Percentiles rank a stretch among this genome's conserved stretches.
Evolutionary conservation across 169 alveolate species (phyloP).

Genomic region (Neospora caninum): DNA sequence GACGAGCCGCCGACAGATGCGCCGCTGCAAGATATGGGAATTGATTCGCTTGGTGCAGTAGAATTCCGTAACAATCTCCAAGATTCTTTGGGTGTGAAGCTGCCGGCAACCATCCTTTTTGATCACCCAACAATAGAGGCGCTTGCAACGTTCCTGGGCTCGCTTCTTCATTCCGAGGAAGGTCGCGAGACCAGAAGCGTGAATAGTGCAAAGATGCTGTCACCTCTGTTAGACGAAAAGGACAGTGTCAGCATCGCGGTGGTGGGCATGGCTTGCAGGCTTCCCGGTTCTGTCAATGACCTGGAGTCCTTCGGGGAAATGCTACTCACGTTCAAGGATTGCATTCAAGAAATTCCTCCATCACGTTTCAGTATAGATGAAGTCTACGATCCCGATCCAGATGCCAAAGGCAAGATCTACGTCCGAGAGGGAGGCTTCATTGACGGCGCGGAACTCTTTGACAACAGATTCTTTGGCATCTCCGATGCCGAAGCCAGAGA

Average conservation of each 20-base stretch:
- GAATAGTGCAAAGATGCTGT: constrained; percentile 27
- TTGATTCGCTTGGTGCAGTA: constrained; percentile 79
- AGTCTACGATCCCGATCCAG: constrained; percentile 75
- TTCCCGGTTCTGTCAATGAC: constrained; percentile 22
- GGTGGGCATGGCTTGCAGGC: constrained; percentile 48
- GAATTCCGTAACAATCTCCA: constrained; percentile 75
- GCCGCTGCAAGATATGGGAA: constrained; percentile 75
- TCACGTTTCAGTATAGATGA: constrained; percentile 69
- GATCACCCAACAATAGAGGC: constrained; percentile 77
- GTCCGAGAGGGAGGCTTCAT: constrained; percentile 59
- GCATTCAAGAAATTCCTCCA: neutral
- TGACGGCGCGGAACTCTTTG: constrained; percentile 66
- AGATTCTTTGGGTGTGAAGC: constrained; percentile 64
- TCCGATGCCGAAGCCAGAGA: constrained; percentile 69
- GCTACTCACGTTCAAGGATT: neutral
- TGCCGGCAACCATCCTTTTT: constrained; percentile 74
- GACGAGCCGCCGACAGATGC: constrained; percentile 38
- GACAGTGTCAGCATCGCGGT: constrained; percentile 22
- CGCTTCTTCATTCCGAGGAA: neutral
- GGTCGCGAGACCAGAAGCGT: neutral
- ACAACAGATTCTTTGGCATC: constrained; percentile 70
- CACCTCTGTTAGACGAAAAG: constrained; percentile 43
- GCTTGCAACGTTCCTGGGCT: constrained; percentile 63
- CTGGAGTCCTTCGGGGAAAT: neutral
- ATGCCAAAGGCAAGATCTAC: constrained; percentile 75